Evolutionary conservation across 2,329 filamentous ascomycete species (phyloP), one percentile per base, ranked within the genome.

Genomic region (Blastomyces silverae): DNA sequence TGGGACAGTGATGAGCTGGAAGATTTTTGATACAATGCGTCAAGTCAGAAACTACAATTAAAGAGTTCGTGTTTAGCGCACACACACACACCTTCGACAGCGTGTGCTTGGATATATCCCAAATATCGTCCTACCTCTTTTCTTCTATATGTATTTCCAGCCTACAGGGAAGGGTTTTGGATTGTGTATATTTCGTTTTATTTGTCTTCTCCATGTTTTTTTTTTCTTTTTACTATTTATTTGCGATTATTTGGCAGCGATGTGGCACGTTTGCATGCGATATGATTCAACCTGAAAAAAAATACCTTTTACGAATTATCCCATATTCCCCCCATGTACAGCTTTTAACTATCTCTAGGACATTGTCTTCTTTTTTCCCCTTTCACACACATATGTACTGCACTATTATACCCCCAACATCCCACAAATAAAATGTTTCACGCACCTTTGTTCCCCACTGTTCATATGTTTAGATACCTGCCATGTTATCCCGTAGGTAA

Each of bases 1-100:
- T 85, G 83, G 83, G 82, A 85, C 67, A 84, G 82, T 67, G 83
- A 85, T 70, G 83, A 85, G 69, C 67, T 85, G 61, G 81, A 83
- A 22, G 80, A 80, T 20, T 61, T 65, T 46, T 67, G 68, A 65
- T 56, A 34, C 20, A 11, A 56, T 39, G 7, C 37, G 37, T 39
- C 37, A 39, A 1, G 10, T 39, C 37, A 39, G 0, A 10, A 39
- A 13, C 37, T 11, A 11, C 37, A 39, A 39, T 39, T 39, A 10
- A 15, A 31, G 15, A 10, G 53, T 37, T 56, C 28, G 20, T 31
- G 52, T 31, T 55, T 20, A 17, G 4, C 11, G 11, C 20, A 7
- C 22, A 31, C 31, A 2, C 20, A 7, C 22, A 31, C 31, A 2
- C 37, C 28, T 17, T 8, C 25, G 6, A 1, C 28, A 31, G 15